Percentiles rank a stretch among this genome's conserved stretches.
These are phyloP conservation scores for Leptoxyphium fumago DNA, from an alignment of 2,329 filamentous ascomycete species.

Conservation along the genomic window DNA sequence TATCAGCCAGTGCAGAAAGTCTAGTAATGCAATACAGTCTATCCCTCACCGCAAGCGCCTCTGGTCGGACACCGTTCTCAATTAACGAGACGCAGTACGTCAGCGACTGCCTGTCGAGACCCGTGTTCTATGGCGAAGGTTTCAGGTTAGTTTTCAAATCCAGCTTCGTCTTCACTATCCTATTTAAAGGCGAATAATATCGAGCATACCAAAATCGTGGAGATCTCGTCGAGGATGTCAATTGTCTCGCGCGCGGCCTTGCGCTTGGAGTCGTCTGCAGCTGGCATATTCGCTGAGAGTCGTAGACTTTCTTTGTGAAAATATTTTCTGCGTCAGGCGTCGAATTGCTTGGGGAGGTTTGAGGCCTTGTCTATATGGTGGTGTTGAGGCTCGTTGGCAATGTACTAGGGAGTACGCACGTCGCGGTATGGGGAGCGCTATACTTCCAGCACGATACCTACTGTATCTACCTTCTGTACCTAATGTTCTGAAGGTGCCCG, in stretches of 20 bases:
- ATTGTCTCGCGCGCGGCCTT: conserved; percentile 68
- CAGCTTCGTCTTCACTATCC: not conserved
- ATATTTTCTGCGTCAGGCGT: too few species aligned
- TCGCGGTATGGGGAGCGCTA: too few species aligned
- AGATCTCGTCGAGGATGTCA: conserved; percentile 59
- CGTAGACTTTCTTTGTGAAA: too few species aligned
- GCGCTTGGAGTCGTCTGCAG: conserved; percentile 48
- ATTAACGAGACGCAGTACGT: conserved; percentile 95
- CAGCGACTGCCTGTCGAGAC: conserved; percentile 77
- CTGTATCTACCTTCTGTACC: too few species aligned
- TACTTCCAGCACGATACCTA: too few species aligned
- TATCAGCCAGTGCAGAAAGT: conserved; percentile 1
- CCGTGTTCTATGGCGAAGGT: conserved; percentile 57
- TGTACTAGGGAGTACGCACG: too few species aligned
- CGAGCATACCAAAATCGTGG: conserved; percentile 64
- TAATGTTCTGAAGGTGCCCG: too few species aligned
- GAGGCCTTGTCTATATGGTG: too few species aligned
- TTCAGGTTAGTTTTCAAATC: not conserved
- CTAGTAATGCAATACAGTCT: not conserved
- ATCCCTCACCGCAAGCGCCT: conserved; percentile 69
- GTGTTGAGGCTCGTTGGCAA: too few species aligned
- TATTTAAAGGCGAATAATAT: not conserved
- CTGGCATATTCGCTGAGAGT: conserved; percentile 9
- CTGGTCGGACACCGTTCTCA: conserved; percentile 92
- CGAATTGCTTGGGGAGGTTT: too few species aligned